phyloP scores from a whole-genome alignment of 768 basidiomycete species.

The Podaxis sp. region DNA sequence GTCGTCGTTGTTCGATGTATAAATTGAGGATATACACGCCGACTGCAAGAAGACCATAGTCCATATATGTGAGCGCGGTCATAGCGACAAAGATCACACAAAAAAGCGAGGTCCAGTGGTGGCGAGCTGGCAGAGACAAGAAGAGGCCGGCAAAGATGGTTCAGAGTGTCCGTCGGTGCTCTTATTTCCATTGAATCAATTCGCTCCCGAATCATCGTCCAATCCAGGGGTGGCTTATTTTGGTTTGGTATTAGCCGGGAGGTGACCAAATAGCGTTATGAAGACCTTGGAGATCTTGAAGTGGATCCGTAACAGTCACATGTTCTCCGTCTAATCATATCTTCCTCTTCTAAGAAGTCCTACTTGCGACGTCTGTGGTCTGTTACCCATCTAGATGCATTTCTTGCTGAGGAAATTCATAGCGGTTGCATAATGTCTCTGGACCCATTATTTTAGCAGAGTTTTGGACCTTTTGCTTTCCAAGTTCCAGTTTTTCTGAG shows the following conservation, averaged over 20 bases:
- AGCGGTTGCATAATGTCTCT: no score
- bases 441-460: no score
- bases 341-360: not conserved
- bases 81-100: not conserved
- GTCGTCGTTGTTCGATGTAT: conserved; percentile 22
- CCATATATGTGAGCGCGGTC: conserved; percentile 9
- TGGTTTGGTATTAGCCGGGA: not conserved
- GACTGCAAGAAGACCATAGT: conserved; percentile 19
- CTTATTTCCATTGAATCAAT: not conserved
- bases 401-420: no score
- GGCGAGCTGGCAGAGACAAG: not conserved
- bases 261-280: not conserved
- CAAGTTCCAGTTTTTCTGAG: no score
- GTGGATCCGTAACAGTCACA: not conserved
- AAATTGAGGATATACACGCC: conserved; percentile 20
- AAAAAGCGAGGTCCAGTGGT: not conserved
- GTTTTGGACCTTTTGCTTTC: no score
- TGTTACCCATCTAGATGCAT: no score
- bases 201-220: not conserved
- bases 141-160: not conserved
- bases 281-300: not conserved
- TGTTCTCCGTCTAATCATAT: not conserved
- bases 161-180: not conserved
- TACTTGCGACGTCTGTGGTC: not conserved
- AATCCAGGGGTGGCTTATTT: not conserved